Conservation (phyloP, 495 filamentous ascomycete species). For the Niebla homalea region DNA sequence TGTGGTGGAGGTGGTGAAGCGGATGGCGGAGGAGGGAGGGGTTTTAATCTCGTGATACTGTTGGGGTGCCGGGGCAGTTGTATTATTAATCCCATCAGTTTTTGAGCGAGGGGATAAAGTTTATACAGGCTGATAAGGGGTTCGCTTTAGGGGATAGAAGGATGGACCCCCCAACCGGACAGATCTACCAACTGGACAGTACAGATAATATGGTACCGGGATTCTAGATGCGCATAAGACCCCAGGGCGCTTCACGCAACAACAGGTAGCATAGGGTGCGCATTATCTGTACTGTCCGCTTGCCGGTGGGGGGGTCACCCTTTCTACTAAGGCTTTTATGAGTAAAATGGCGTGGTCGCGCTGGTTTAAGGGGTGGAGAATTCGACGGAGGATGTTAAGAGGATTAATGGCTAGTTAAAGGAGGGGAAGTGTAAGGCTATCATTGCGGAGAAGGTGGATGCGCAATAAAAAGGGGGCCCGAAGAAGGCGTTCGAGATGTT, state of each 20-base stretch:
- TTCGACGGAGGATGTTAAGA: conserved; percentile 31
- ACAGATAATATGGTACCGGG: too few relatives aligned
- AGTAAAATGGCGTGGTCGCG: conserved; percentile 33
- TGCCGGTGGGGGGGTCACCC: too few relatives aligned
- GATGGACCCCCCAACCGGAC: too few relatives aligned
- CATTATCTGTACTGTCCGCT: too few relatives aligned
- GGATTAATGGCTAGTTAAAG: conserved; percentile 45
- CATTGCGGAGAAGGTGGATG: conserved; percentile 47
- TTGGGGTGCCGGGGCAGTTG: conserved; percentile 28
- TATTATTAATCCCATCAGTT: conserved; percentile 36
- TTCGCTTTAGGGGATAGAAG: neutral
- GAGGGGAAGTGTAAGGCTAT: conserved; percentile 48
- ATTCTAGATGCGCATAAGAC: too few relatives aligned
- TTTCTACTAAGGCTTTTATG: conserved; percentile 8
- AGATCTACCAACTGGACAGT: too few relatives aligned
- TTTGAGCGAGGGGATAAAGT: conserved; percentile 28
- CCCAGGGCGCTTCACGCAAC: too few relatives aligned
- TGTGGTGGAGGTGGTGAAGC: conserved; percentile 30
- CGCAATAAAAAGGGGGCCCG: conserved; percentile 35
- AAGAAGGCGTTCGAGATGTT: conserved; percentile 51
- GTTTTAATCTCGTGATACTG: conserved; percentile 38
- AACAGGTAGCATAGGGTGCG: too few relatives aligned
- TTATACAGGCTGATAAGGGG: conserved; percentile 31
- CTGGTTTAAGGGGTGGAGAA: conserved; percentile 39
- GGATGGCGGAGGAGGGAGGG: conserved; percentile 20